phyloP scores from a whole-genome alignment of 257 asterid genomes.

The Solanum etuberosum region DNA sequence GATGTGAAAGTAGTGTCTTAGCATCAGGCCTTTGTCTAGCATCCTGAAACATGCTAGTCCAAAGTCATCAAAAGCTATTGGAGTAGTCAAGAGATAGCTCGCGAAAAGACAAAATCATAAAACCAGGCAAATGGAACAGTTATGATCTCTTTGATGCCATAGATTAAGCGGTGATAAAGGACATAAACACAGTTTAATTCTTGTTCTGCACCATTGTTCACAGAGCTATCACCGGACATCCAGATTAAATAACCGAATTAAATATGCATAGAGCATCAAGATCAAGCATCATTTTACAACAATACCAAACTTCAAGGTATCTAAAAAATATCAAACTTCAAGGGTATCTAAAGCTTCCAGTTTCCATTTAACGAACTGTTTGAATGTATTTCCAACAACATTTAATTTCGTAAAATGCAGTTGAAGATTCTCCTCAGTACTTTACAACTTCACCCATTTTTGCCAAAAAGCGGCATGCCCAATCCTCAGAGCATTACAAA shows the following conservation, averaged over 20 bases:
- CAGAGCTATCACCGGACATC: neutral
- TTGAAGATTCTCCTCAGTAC: neutral
- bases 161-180: neutral
- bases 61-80: conserved; percentile 4
- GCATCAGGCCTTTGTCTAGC: conserved; percentile 99
- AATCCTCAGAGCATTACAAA: neutral
- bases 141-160: neutral
- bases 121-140: neutral
- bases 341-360: neutral
- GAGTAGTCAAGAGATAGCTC: neutral
- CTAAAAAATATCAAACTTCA: neutral
- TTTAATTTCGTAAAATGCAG: neutral
- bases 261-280: neutral
- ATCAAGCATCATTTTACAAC: neutral
- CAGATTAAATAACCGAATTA: neutral
- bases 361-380: neutral
- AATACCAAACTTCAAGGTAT: neutral
- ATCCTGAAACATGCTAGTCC: conserved; percentile 54
- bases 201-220: neutral
- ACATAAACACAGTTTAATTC: neutral
- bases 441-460: neutral
- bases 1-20: conserved; percentile 86
- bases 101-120: neutral
- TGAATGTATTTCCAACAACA: neutral
- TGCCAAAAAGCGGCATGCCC: neutral